phyloP scores from a whole-genome alignment of 345 rosid species.

The Citrus glauca region DNA sequence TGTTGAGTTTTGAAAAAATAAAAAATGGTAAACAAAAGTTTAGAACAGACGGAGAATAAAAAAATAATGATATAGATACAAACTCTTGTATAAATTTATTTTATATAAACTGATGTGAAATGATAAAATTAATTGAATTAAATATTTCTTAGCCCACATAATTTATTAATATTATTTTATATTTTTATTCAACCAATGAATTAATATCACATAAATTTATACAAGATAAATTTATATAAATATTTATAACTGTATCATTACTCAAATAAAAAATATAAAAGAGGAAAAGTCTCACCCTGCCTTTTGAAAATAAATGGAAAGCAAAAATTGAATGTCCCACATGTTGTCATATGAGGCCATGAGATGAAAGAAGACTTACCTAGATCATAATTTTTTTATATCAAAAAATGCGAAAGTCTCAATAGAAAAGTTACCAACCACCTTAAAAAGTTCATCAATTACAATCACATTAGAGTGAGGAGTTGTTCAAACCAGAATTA shows the following conservation, averaged over 20 bases:
- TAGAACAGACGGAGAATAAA: not conserved
- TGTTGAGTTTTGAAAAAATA: too few relatives aligned
- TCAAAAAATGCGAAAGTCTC: not conserved
- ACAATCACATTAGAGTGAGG: not conserved
- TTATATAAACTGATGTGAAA: too few relatives aligned
- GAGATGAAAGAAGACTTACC: not conserved
- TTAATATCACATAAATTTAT: too few relatives aligned
- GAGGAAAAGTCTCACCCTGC: not conserved
- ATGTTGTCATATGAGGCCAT: not conserved
- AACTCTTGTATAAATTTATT: too few relatives aligned
- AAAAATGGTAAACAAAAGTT: not conserved
- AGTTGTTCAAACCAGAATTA: constrained; percentile 3
- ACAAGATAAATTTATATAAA: too few relatives aligned
- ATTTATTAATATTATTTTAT: too few relatives aligned
- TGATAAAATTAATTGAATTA: too few relatives aligned
- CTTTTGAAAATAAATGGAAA: constrained; percentile 17
- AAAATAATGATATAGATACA: too few relatives aligned
- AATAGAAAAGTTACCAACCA: constrained; percentile 6
- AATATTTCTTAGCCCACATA: too few relatives aligned
- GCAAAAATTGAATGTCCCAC: constrained; percentile 5
- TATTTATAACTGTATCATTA: too few relatives aligned
- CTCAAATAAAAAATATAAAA: too few relatives aligned
- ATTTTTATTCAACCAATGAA: too few relatives aligned
- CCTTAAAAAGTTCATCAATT: constrained; percentile 5
- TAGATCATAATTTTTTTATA: not conserved